Evolutionary conservation across 192 early-diverging fungal genomes (phyloP), one percentile per base, ranked within the genome.

Genomic region (Thamnidium elegans): DNA sequence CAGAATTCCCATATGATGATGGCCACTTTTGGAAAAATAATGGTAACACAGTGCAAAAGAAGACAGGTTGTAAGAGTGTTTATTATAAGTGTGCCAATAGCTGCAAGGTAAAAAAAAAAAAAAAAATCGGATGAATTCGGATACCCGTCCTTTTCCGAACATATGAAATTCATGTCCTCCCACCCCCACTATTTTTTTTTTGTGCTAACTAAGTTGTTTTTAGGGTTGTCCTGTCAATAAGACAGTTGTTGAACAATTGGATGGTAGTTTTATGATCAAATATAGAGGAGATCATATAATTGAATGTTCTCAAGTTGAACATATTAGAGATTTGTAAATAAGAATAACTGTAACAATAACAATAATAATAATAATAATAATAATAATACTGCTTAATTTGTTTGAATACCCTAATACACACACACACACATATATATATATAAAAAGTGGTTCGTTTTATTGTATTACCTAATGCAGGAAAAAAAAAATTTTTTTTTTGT

Each of bases 81-180:
- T 85, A 85, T 60, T 82, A 82, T 68, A 85, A 85, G 46, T 85
- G 83, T 60, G 75, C 79, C 11, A 85, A 85, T 60, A 81, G 81
- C 43, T 74, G 68, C 48, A 75, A 72, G 60, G 83, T 79, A 62
- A 78, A 76, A 15, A 39, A 17, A n/a, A 15, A 47, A 47, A 5
- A 48, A 48, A 17, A 48, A 48, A 48, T 48, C 46, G 46, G 46
- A 48, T 48, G 17, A 48, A 48, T 14, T 48, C 46, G 46, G 46
- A 48, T 48, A 17, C 46, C 26, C 46, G 17, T 48, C 17, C 15
- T 14, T 17, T 48, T 19, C 46, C 46, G 13, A 17, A 48, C 46
- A 48, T 48, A 48, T 48, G 46, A 48, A 48, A 48, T 48, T 48
- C 46, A 48, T 48, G 46, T 15, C 44, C 14, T 9, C 8, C 8